Evolutionary conservation across 2,329 filamentous ascomycete species (phyloP).

Genomic region (Aspergillus calidoustus): DNA sequence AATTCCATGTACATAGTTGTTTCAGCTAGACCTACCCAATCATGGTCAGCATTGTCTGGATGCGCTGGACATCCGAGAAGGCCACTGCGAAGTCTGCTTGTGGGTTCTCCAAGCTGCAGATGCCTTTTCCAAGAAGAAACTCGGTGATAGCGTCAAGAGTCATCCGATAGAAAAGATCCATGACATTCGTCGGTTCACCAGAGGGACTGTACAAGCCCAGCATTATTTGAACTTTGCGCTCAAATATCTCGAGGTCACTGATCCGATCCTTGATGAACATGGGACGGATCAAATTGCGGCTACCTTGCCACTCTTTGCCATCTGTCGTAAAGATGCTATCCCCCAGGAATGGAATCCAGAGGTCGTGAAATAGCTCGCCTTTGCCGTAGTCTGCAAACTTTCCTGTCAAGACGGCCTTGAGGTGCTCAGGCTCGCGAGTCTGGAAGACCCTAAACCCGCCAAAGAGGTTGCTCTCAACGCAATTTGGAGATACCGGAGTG

Average conservation of each 20-base stretch:
- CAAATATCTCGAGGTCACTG: constrained; percentile 14
- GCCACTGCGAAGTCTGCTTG: constrained; percentile 11
- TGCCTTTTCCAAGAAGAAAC: constrained; percentile 10
- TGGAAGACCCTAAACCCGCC: constrained; percentile 7
- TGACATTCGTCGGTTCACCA: constrained; percentile 2
- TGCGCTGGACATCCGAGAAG: constrained; percentile 11
- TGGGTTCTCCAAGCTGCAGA: constrained; percentile 12
- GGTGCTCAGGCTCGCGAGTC: constrained; percentile 9
- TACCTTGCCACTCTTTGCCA: constrained; percentile 8
- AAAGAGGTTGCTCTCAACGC: constrained; percentile 14
- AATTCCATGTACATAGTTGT: too few species aligned
- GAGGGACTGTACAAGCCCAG: constrained; percentile 8
- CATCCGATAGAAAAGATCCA: constrained; percentile 16
- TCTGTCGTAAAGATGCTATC: constrained; percentile 10
- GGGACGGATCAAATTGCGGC: constrained; percentile 10
- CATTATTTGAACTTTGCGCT: constrained; percentile 9
- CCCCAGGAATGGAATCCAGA: constrained; percentile 3
- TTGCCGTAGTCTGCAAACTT: constrained; percentile 11
- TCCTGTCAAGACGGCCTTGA: constrained; percentile 3
- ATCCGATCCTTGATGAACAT: constrained; percentile 12
- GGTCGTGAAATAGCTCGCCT: constrained; percentile 10
- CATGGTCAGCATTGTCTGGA: constrained; percentile 11
- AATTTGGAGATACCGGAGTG: constrained; percentile 9
- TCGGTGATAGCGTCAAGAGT: constrained; percentile 13
- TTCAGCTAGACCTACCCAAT: background rate